Conservation (phyloP, 148 eudicot species). For the Oxyria digyna region DNA sequence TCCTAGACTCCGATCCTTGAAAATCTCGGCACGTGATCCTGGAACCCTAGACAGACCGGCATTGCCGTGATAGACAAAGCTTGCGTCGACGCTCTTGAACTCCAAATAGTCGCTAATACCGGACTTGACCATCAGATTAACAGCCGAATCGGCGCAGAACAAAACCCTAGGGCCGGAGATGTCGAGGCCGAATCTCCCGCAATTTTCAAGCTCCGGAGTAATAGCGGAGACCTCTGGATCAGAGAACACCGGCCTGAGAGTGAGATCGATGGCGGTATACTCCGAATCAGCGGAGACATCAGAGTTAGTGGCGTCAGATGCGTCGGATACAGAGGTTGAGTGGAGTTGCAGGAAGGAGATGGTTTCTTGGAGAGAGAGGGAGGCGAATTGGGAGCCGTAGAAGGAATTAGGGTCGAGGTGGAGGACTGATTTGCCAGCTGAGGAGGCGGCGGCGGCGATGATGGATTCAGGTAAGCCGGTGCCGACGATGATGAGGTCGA, state of each 20-base stretch:
- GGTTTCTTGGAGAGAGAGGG: conserved; percentile 43
- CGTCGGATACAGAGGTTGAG: conserved; percentile 17
- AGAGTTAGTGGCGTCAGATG: conserved; percentile 7
- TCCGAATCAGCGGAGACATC: conserved; percentile 10
- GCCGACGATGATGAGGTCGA: conserved; percentile 74
- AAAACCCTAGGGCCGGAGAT: conserved; percentile 76
- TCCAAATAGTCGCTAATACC: conserved; percentile 59
- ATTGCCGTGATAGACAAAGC: conserved; percentile 31
- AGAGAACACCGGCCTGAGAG: conserved; percentile 29
- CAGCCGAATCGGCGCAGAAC: conserved; percentile 50
- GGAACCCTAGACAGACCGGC: conserved; percentile 44
- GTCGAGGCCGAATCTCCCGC: conserved; percentile 33
- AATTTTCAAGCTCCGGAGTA: conserved; percentile 13
- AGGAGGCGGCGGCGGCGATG: conserved; percentile 63
- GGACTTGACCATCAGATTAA: conserved; percentile 47
- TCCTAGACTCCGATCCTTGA: conserved; percentile 33
- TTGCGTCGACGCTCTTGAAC: conserved; percentile 54
- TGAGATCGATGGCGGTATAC: conserved; percentile 16
- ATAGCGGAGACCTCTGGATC: conserved; percentile 22
- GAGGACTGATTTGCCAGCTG: conserved; percentile 75
- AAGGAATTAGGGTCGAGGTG: conserved; percentile 81
- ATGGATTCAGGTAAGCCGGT: conserved; percentile 72
- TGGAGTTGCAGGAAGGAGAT: conserved; percentile 27
- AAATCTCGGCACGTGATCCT: conserved; percentile 58
- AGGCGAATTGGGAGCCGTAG: conserved; percentile 68